Conservation (phyloP, 768 basidiomycete species). For the Russula lepida region DNA sequence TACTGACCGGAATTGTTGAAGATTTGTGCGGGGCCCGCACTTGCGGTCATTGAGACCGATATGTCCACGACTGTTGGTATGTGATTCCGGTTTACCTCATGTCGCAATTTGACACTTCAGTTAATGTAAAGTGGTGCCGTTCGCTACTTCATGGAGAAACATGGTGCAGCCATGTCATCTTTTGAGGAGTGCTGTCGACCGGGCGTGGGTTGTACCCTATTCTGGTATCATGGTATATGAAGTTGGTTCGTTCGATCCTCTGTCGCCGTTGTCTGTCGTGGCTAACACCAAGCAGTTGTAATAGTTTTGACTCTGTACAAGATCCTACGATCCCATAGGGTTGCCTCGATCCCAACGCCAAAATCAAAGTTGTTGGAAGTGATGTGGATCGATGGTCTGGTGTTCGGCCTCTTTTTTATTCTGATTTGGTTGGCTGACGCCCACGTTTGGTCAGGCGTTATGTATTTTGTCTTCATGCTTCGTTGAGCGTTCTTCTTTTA, state of each 20-base stretch:
- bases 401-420: neutral
- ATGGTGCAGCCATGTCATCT: neutral
- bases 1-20: neutral
- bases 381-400: conserved; percentile 16
- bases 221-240: conserved; percentile 3
- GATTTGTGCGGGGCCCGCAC: neutral
- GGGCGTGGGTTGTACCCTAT: conserved; percentile 6
- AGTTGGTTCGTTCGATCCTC: conserved; percentile 1
- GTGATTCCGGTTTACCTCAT: neutral
- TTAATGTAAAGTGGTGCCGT: neutral
- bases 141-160: neutral
- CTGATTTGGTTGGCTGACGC: neutral
- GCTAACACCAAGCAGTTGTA: neutral
- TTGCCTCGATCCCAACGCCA: neutral
- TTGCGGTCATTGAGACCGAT: neutral
- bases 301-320: conserved; percentile 13
- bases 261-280: neutral
- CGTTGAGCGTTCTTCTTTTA: neutral
- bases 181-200: neutral
- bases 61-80: neutral
- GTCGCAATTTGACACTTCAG: neutral
- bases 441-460: conserved; percentile 3
- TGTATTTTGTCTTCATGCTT: conserved; percentile 20
- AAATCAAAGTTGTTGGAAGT: conserved; percentile 8
- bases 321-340: neutral